Evolutionary conservation across 1,139 yeast species (phyloP), one percentile per base, ranked within the genome.

Genomic region (Suhomyces chickasaworum): DNA sequence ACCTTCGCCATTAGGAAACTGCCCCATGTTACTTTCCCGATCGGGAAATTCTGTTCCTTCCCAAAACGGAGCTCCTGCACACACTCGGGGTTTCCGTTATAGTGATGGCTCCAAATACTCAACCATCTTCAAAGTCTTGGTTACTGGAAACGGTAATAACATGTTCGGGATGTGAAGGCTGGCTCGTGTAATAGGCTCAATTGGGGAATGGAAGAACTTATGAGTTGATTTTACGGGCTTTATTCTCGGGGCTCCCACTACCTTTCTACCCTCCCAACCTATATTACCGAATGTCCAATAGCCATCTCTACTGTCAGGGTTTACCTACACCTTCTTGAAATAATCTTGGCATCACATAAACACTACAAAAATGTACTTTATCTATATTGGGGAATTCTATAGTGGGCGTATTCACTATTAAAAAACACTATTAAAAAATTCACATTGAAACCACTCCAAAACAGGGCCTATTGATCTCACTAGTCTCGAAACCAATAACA

Each of bases 81-180:
- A 34, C 36, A 43, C 17, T 20, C 31, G 37, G 37, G 40, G 9
- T 13, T 18, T 12, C 30, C 22, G 7, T 3, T 13, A 18, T 21
- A 13, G 29, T 13, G 12, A 2, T 7, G 13, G 27, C 21, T 20
- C 10, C 22, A 30, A 8, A 8, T 18, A 4, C 12, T 25, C 29
- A 15, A 17, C 17, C 17, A 12, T 29, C 22, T 3, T 15, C 35
- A 38, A 43, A 43, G 42, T 43, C 46, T 43, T 43, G 46, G 46
- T 38, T 12, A 29, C 46, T 39, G 6, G 15, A 33, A 13, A 12
- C 15, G 42, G 46, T 17, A 43, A 43, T 34, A 25, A 13, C 32
- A 15, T 20, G 16, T 16, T 16, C 10, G 13, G n/a, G 30, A 10
- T 4, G 23, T 12, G 25, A 10, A n/a, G 42, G 46, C 36, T 34